A percentile compares a stretch with the other conserved stretches of the same genome.
Conservation (phyloP, 345 rosid species). For the Anacardium occidentale region DNA sequence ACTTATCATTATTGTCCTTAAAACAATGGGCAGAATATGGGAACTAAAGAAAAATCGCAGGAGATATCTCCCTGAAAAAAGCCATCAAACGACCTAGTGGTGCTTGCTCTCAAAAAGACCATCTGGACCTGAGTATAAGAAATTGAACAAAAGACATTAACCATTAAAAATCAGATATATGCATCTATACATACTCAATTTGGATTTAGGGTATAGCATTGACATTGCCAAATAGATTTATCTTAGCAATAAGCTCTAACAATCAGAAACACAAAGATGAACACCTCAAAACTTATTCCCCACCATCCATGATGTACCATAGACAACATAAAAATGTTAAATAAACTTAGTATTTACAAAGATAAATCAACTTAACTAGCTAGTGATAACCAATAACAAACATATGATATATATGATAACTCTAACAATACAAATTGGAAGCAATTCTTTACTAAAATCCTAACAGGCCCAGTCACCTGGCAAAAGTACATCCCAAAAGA, state of each 20-base stretch:
- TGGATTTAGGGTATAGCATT: not conserved
- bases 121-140: constrained; percentile 70
- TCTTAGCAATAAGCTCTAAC: not conserved
- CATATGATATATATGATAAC: not conserved
- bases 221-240: not conserved
- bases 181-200: not conserved
- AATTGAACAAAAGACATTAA: not conserved
- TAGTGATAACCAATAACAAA: constrained; percentile 1
- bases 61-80: not conserved
- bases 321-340: not conserved
- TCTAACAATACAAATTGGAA: not conserved
- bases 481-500: too few relatives aligned
- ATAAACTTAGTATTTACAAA: not conserved
- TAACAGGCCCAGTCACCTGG: too few relatives aligned
- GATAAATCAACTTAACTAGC: not conserved
- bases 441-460: too few relatives aligned
- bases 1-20: constrained; percentile 1
- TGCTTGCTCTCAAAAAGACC: constrained; percentile 74
- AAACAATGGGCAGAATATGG: constrained; percentile 1
- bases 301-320: not conserved
- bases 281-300: not conserved
- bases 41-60: not conserved
- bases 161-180: not conserved
- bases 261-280: not conserved
- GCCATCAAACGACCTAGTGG: constrained; percentile 40